Evolutionary conservation across 2,329 filamentous ascomycete species (phyloP).

Genomic region (Fusarium nisikadoi): DNA sequence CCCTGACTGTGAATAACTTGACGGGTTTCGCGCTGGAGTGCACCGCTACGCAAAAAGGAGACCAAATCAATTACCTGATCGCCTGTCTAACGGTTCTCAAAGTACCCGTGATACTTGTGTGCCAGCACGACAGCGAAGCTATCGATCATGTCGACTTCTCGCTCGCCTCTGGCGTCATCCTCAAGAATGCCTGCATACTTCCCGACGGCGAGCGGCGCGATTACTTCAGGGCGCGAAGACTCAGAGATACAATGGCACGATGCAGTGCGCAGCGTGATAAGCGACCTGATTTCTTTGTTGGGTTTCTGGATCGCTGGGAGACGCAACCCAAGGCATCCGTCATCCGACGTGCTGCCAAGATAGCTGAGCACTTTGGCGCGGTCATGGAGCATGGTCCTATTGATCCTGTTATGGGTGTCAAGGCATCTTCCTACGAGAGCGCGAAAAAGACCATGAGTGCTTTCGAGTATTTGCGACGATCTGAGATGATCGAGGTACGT

Average conservation of each 20-base stretch:
- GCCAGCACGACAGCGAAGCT: constrained; percentile 26
- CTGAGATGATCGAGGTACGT: constrained; percentile 25
- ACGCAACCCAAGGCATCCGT: constrained; percentile 18
- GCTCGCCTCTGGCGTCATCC: constrained; percentile 20
- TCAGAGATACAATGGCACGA: constrained; percentile 24
- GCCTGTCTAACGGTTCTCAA: not conserved
- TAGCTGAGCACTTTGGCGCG: constrained; percentile 35
- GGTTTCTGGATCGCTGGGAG: constrained; percentile 29
- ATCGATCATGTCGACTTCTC: constrained; percentile 22
- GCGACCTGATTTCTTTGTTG: constrained; percentile 27
- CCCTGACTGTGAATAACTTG: not conserved
- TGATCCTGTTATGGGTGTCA: not conserved
- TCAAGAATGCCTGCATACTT: constrained; percentile 35
- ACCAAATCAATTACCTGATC: constrained; percentile 15
- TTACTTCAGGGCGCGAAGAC: constrained; percentile 23
- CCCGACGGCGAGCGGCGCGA: constrained; percentile 24
- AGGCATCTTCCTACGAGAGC: not conserved
- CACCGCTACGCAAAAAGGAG: not conserved
- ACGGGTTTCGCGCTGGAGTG: not conserved
- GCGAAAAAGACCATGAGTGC: constrained; percentile 23
- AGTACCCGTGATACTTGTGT: constrained; percentile 25
- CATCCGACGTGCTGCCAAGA: constrained; percentile 23
- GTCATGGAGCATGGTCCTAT: constrained; percentile 32
- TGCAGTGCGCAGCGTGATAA: constrained; percentile 23
- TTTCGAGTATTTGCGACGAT: constrained; percentile 27